Conservation (phyloP, 2,329 filamentous ascomycete species). For the Phyllosticta citrichinensis region DNA sequence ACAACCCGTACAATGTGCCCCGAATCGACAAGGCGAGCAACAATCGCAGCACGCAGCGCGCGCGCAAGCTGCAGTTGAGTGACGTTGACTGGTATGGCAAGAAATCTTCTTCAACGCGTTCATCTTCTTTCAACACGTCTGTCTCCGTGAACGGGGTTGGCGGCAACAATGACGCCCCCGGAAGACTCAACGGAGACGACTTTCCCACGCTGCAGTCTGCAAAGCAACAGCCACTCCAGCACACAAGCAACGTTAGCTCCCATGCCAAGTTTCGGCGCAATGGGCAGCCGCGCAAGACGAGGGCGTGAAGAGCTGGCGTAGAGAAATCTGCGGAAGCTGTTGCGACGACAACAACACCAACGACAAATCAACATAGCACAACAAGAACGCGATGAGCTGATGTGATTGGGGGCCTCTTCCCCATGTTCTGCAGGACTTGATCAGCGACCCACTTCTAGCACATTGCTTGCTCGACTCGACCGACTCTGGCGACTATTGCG, state of each 20-base stretch:
- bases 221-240: background rate
- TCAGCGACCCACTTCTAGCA: background rate
- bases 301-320: background rate
- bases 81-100: slow-evolving; percentile 87
- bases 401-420: background rate
- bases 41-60: slow-evolving; percentile 67
- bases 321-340: background rate
- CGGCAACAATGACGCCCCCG: background rate
- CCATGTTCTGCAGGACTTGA: slow-evolving; percentile 4
- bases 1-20: slow-evolving; percentile 34
- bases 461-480: background rate
- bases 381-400: background rate
- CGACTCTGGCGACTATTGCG: background rate
- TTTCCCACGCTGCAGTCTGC: background rate
- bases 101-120: background rate
- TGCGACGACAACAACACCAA: background rate
- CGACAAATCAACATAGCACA: background rate
- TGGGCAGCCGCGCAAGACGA: background rate
- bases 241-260: background rate
- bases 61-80: slow-evolving; percentile 84
- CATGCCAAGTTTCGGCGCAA: slow-evolving; percentile 1
- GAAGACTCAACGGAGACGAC: background rate
- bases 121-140: background rate
- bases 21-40: slow-evolving; percentile 47
- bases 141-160: background rate